Conservation (phyloP, 2,329 filamentous ascomycete genomes). For the Tolypocladium ovalisporum region DNA sequence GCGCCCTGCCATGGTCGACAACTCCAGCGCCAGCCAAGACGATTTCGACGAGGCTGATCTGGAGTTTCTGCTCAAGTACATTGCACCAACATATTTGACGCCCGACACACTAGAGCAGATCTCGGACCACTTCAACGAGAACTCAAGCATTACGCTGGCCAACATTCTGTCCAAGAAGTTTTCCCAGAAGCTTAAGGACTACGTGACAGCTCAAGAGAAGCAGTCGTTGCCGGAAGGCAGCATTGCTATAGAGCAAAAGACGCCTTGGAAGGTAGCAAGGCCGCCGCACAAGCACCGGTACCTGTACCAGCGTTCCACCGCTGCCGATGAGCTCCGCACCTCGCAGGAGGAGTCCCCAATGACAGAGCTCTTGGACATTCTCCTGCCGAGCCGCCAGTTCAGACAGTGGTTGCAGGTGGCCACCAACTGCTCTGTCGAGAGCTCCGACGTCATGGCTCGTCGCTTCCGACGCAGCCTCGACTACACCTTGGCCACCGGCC, state of each 20-base stretch:
- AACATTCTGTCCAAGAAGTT: slow-evolving; percentile 74
- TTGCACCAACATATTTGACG: slow-evolving; percentile 81
- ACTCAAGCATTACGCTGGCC: slow-evolving; percentile 74
- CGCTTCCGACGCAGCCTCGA: slow-evolving; percentile 80
- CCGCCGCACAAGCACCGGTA: slow-evolving; percentile 95
- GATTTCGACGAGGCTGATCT: slow-evolving; percentile 68
- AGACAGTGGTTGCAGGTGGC: slow-evolving; percentile 79
- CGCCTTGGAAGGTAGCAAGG: slow-evolving; percentile 62
- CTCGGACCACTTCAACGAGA: slow-evolving; percentile 66
- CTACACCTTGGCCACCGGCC: slow-evolving; percentile 85
- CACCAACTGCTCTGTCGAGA: slow-evolving; percentile 63
- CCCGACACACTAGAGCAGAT: slow-evolving; percentile 84
- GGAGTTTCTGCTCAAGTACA: slow-evolving; percentile 82
- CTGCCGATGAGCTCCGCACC: slow-evolving; percentile 22
- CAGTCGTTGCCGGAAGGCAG: slow-evolving; percentile 33
- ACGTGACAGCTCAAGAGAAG: slow-evolving; percentile 57
- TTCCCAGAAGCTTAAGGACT: slow-evolving; percentile 55
- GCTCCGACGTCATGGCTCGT: slow-evolving; percentile 68
- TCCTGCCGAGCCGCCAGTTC: slow-evolving; percentile 80
- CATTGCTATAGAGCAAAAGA: slow-evolving; percentile 44
- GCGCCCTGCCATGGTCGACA: slow-evolving; percentile 37
- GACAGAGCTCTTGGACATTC: slow-evolving; percentile 66
- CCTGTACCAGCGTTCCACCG: slow-evolving; percentile 59
- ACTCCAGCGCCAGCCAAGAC: slow-evolving; percentile 34
- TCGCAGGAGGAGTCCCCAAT: slow-evolving; percentile 44